Base-by-base conservation (phyloP, 2,329 filamentous ascomycete genomes). In the Fusarium algeriense region DNA sequence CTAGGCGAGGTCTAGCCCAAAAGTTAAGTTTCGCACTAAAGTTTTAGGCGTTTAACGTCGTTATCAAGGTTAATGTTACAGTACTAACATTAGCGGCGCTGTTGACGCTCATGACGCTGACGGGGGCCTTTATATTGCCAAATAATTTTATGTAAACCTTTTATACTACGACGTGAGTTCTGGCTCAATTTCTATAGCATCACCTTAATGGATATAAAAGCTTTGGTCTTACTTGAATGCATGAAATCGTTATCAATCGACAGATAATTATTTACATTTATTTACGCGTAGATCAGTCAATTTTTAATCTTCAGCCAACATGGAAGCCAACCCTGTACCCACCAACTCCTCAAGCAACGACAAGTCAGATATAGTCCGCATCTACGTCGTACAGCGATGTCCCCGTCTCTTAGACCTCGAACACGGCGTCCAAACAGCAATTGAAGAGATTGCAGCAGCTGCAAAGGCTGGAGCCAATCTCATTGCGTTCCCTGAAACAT, bases 211-310 rank as follows among this genome's bases (percentile, higher is more conserved):
- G 12, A 14, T 23, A 30, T 46, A 30, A 30, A n/a, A 19, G n/a
- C 19, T 30, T 30, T 30, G 10, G 1, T 3, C 19, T 10, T 30
- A 19, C 8, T 7, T 46, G 7, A 3, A 28, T 13, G 13, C 1
- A 7, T 13, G 19, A 1, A 28, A 9, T 0, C 19, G 4, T 19
- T 13, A 19, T 13, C 7, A 9, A 5, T 19, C 5, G 17, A 13
- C 5, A 9, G 6, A 7, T 4, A 19, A 45, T 28, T 30, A 30
- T 5, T 3, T 30, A 4, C 28, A 30, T 30, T 30, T 30, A 23
- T 10, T 30, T 30, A 28, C 17, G 8, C 10, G 17, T 6, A 1
- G 4, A 12, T 8, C 10, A 4, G 15, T 4, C 0, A 6, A 26
- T 45, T 6, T 2, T 13, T 17, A 2, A 0, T 7, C 20, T 17